These are phyloP conservation scores for Verticillium dahliae DNA, from an alignment of 2,329 filamentous ascomycete genomes.

Conservation along the genomic window DNA sequence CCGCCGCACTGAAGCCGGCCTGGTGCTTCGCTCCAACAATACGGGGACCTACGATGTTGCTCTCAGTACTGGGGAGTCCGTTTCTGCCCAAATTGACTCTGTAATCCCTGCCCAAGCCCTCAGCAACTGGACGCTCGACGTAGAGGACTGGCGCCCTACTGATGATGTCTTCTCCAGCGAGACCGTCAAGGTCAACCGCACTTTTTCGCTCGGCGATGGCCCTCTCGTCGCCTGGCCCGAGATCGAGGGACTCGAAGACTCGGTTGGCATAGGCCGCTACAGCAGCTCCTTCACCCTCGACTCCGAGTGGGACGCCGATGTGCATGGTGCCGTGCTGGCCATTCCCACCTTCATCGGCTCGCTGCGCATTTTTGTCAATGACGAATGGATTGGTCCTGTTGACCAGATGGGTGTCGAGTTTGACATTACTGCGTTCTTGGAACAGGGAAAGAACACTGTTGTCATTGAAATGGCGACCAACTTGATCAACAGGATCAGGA, in stretches of 20 bases:
- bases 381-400: constrained; percentile 2
- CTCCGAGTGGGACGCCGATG: not conserved
- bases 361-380: constrained; percentile 9
- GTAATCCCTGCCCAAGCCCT: constrained; percentile 1
- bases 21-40: constrained; percentile 6
- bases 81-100: constrained; percentile 2
- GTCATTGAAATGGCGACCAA: constrained; percentile 8
- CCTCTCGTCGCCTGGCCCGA: constrained; percentile 7
- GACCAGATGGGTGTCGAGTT: constrained; percentile 5
- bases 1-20: constrained; percentile 3
- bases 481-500: constrained; percentile 8
- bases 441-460: constrained; percentile 4
- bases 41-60: constrained; percentile 1
- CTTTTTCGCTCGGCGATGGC: constrained; percentile 1
- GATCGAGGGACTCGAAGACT: constrained; percentile 1
- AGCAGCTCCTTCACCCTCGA: constrained; percentile 2
- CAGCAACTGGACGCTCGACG: constrained; percentile 2
- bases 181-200: constrained; percentile 3
- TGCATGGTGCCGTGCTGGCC: constrained; percentile 6
- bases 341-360: constrained; percentile 7
- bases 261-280: constrained; percentile 10
- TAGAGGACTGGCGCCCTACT: constrained; percentile 5
- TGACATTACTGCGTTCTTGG: constrained; percentile 5
- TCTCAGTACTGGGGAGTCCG: constrained; percentile 1
- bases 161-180: constrained; percentile 5